Evolutionary conservation across 2,329 filamentous ascomycete genomes (phyloP).

Genomic region (Aspergillus luchuensis): DNA sequence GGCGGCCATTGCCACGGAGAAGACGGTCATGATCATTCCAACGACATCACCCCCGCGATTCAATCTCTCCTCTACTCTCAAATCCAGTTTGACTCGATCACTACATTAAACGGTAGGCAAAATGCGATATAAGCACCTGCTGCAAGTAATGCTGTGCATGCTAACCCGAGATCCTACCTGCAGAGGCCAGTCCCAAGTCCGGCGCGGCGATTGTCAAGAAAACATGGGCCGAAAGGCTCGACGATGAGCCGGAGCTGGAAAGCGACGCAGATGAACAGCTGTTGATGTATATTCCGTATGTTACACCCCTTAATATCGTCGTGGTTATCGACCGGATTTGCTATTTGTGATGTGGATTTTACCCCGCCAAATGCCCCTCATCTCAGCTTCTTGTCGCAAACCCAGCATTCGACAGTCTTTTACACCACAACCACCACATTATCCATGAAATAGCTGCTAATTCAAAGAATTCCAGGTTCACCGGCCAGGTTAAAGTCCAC

Average conservation of each 20-base stretch:
- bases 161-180: background rate
- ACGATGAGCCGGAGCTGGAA: conserved; percentile 70
- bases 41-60: conserved; percentile 88
- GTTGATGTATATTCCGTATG: conserved; percentile 87
- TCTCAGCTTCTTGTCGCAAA: background rate
- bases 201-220: conserved; percentile 81
- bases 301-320: background rate
- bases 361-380: conserved; percentile 33
- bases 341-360: background rate
- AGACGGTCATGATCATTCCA: conserved; percentile 77
- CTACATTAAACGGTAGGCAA: conserved; percentile 70
- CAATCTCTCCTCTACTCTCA: conserved; percentile 90
- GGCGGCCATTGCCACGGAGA: conserved; percentile 52
- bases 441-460: background rate
- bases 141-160: background rate
- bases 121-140: too few species aligned
- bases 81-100: conserved; percentile 84
- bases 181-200: conserved; percentile 63
- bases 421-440: background rate
- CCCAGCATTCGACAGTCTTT: background rate
- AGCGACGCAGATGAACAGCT: conserved; percentile 92
- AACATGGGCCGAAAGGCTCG: conserved; percentile 81
- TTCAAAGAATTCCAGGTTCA: conserved; percentile 64
- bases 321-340: background rate
- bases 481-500: conserved; percentile 90